phyloP scores from a whole-genome alignment of 352 stramenopile species.

The Phytophthora idaei region DNA sequence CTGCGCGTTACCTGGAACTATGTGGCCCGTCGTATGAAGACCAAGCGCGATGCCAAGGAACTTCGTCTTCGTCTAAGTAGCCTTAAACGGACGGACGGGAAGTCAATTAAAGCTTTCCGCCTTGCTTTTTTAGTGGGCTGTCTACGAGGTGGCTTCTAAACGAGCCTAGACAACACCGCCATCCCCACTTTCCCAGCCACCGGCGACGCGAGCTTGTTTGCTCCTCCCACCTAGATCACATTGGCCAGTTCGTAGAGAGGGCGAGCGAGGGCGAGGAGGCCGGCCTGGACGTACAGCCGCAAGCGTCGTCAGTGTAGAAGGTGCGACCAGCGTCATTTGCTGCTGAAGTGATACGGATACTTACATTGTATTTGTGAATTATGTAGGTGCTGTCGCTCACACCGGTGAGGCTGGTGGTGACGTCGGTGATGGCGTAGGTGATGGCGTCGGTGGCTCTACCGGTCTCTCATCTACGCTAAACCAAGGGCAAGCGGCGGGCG shows the following conservation, averaged over 20 bases:
- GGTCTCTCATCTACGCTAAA: neutral
- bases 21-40: slow-evolving; percentile 28
- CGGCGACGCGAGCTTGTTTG: neutral
- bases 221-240: neutral
- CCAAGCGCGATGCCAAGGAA: slow-evolving; percentile 8
- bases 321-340: too few relatives aligned
- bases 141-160: neutral
- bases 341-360: too few relatives aligned
- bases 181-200: neutral
- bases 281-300: too few relatives aligned
- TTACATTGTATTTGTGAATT: too few relatives aligned
- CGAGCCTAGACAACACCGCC: neutral
- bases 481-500: neutral
- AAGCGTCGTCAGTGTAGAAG: too few relatives aligned
- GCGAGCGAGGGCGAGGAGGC: too few relatives aligned
- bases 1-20: slow-evolving; percentile 20
- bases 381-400: neutral
- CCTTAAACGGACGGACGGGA: slow-evolving; percentile 19
- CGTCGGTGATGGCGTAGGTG: neutral
- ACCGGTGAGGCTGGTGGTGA: neutral
- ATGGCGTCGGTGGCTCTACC: neutral
- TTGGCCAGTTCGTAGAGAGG: neutral
- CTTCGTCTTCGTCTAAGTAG: slow-evolving; percentile 18
- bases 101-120: slow-evolving; percentile 15
- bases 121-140: slow-evolving; percentile 2